Base-by-base conservation (phyloP, 2,329 filamentous ascomycete species). In the Byssoonygena ceratinophila region DNA sequence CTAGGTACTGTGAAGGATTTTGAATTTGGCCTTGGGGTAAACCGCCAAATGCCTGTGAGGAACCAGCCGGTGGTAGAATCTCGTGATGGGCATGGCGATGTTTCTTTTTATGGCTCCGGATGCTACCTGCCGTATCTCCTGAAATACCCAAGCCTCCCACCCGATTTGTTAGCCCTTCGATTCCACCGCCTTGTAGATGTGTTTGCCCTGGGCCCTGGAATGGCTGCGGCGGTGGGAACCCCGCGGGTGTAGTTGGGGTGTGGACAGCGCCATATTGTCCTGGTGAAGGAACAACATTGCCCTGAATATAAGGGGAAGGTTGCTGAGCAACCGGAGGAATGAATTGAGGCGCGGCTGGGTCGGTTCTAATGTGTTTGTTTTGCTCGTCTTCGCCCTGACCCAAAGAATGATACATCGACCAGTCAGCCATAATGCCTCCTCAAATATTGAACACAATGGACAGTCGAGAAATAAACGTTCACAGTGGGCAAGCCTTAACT, bases 1-100 rank as follows among this genome's bases (percentile, higher is more conserved):
- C 83, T 48, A 83, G 64, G 66, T 80, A 85, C 60, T 79, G 76
- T 25, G 75, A 70, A 7, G 51, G 56, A 16, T 32, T 53, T 16
- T 78, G 74, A 22, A 75, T 75, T 27, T 76, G 79, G 9, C 74
- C 72, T 22, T 78, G 75, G 1, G 82, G 80, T 63, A 83, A 80
- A 56, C 81, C 83, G 64, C 84, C 83, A 71, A 85, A 86, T 9
- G 81, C 73, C 63, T 85, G 81, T 4, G 83, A 81, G 31, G 81
- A 81, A 46, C 82, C 81, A 4, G 76, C 76, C 11, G 83, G 76
- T 20, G 85, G 81, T 58, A 91, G 87, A 50, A 97, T 80, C 36
- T 81, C 84, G 68, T 97, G 91, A 68, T 94, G 86, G 58, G 90
- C 91, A 71, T 97, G 91, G 55, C 88, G 81, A 67, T 96, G 85